Evolutionary conservation across 2,329 filamentous ascomycete species (phyloP).

Genomic region (Cordyceps cateniannulata): DNA sequence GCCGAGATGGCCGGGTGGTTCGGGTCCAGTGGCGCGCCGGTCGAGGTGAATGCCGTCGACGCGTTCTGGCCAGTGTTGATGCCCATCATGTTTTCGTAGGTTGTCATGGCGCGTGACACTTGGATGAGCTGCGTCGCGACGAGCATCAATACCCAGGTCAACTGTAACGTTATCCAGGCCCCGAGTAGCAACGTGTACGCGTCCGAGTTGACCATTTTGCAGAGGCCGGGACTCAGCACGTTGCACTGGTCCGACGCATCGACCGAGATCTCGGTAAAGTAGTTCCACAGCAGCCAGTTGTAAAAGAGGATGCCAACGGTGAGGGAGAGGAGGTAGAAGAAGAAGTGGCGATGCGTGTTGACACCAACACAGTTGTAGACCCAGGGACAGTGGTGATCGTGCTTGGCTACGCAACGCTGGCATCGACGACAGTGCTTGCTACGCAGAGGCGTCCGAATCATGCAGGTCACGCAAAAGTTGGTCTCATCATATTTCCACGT

Average conservation of each 20-base stretch:
- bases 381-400: conserved; percentile 98
- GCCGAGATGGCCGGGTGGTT: conserved; percentile 58
- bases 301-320: conserved; percentile 68
- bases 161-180: conserved; percentile 75
- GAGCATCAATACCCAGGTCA: conserved; percentile 97
- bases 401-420: conserved; percentile 86
- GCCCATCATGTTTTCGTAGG: conserved; percentile 92
- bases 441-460: conserved; percentile 85
- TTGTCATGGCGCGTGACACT: conserved; percentile 87
- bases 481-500: conserved; percentile 87
- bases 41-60: conserved; percentile 70
- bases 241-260: conserved; percentile 57
- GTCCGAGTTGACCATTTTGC: conserved; percentile 71
- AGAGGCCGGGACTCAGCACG: conserved; percentile 68
- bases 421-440: conserved; percentile 96
- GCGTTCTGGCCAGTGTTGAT: conserved; percentile 55
- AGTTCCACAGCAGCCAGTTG: conserved; percentile 65
- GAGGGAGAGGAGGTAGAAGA: conserved; percentile 77
- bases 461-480: conserved; percentile 91
- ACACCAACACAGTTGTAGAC: conserved; percentile 93
- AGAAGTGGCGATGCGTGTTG: conserved; percentile 95
- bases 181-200: conserved; percentile 75
- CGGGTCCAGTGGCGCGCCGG: conserved; percentile 63
- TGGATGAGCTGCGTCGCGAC: conserved; percentile 90
- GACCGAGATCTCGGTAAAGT: conserved; percentile 54